Base-by-base conservation (phyloP, 257 asterid species). In the Solanum arcanum region DNA sequence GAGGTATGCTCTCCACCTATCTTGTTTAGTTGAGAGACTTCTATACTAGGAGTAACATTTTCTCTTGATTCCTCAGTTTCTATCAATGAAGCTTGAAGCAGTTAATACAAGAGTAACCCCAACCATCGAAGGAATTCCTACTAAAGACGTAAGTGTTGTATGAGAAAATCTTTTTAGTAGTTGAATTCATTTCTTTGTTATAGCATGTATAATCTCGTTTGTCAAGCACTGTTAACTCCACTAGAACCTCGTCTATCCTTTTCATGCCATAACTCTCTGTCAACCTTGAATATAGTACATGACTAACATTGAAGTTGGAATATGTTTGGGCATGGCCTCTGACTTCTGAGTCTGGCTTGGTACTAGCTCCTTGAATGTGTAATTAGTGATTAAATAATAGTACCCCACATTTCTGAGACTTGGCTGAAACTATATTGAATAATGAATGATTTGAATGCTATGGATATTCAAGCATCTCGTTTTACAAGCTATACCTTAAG, bases 61-160 rank as follows among this genome's bases (percentile, higher is more conserved):
- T 86, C 83, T 86, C 83, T 88, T 78, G 29, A 80, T 29, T 29
- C 85, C 66, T 13, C 91, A 94, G 96, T 94, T 93, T 90, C 91
- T 94, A 68, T 93, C 98, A 4, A 94, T 94, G 96, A 94, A 94
- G 93, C 95, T 94, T 85, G 98, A 94, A 92, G 93, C 95, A 35
- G 96, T 94, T 86, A 93, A 93, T 89, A 88, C 95, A 82, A 91
- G 93, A 89, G 91, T 62, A 16, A 66, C 47, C 80, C 89, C 86
- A 35, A 90, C 89, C 72, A 88, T 92, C 16, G 95, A 93, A 29
- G 98, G 90, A 90, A 92, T 90, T 89, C 94, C 95, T 70, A 90
- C 93, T 75, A 94, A 94, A 93, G 96, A 93, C 86, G 95, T 92
- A 90, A 91, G 95, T 89, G 86, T 31, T 21, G 25, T 49, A 73